Conservation (phyloP, 805 yeast species). For the Henningerozyma blattae region DNA sequence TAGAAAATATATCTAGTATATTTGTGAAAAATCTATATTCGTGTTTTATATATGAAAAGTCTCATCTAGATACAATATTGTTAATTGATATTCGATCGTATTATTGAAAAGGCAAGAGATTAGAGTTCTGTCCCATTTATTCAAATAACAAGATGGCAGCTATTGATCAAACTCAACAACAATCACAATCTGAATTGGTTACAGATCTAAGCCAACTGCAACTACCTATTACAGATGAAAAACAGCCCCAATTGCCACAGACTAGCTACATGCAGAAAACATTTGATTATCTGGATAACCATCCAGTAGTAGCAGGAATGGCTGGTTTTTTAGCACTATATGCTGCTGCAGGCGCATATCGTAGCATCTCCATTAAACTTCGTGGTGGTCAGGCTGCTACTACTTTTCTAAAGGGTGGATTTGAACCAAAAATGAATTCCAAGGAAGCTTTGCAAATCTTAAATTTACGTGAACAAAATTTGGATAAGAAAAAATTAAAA, state of each 20-base stretch:
- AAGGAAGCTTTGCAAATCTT: constrained; percentile 82
- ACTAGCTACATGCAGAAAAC: constrained; percentile 27
- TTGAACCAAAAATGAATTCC: constrained; percentile 82
- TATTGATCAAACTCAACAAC: too few species aligned
- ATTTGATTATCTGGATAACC: constrained; percentile 50
- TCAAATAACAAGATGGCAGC: too few species aligned
- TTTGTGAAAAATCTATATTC: too few species aligned
- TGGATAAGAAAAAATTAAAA: constrained; percentile 55
- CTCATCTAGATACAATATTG: too few species aligned
- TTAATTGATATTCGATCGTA: too few species aligned
- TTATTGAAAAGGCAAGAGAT: too few species aligned
- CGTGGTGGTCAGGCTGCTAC: constrained; percentile 45
- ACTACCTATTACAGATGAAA: constrained; percentile 19
- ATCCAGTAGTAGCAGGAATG: constrained; percentile 61
- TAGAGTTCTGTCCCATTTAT: too few species aligned
- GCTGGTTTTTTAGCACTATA: constrained; percentile 59
- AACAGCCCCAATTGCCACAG: not conserved
- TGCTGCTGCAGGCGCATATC: constrained; percentile 55
- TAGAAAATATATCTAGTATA: too few species aligned
- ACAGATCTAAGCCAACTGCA: too few species aligned
- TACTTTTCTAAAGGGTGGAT: constrained; percentile 70
- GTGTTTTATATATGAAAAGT: too few species aligned
- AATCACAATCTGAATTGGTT: too few species aligned
- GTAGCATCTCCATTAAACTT: constrained; percentile 25
- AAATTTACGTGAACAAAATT: constrained; percentile 55